Base-by-base conservation (phyloP, 345 rosid genomes). In the Limnanthes douglasii region DNA sequence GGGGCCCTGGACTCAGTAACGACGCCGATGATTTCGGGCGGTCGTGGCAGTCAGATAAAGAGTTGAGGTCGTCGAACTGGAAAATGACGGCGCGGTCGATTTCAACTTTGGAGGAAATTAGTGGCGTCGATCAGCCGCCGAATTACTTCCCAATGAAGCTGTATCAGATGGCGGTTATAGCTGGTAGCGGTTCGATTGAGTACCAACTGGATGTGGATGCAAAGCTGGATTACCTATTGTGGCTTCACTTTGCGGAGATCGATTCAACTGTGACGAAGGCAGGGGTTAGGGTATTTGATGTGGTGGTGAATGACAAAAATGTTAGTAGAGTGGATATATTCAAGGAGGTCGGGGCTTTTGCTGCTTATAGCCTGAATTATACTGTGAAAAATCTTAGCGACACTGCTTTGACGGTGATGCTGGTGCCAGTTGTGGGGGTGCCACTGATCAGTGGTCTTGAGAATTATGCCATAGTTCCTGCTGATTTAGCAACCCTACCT, bases 241-340 rank as follows among this genome's bases (percentile, higher is more conserved):
- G 88, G 93, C 67, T 92, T 14, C 99, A 92, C 45, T 92, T 92
- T 19, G 83, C 93, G 7, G 99, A 92, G 81, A 75, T 92, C 53
- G 96, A 85, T 43, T 43, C 65, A 1, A 62, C 56, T 0, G 93
- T 92, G 54, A 75, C 45, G 3, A 71, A 66, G 47, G 69, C 56
- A 26, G 84, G 83, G 38, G 57, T 51, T 46, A 78, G 99, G 26
- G 93, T 81, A 49, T 75, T 92, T 41, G 83, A 85, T 50, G 58
- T 85, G 5, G 14, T 64, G 24, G 88, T 92, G 53, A 92, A 81
- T 37, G 77, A 41, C 1, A 45, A 62, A 21, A 85, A 59, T n/a
- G 94, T 65, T 32, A 73, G 71, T 9, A 66, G 70, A 50, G 58
- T 92, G 16, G 99, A 92, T 59, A 53, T 85, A 2, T 71, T 43